Conservation (phyloP, 495 filamentous ascomycete genomes). For the Podospora anserina region DNA sequence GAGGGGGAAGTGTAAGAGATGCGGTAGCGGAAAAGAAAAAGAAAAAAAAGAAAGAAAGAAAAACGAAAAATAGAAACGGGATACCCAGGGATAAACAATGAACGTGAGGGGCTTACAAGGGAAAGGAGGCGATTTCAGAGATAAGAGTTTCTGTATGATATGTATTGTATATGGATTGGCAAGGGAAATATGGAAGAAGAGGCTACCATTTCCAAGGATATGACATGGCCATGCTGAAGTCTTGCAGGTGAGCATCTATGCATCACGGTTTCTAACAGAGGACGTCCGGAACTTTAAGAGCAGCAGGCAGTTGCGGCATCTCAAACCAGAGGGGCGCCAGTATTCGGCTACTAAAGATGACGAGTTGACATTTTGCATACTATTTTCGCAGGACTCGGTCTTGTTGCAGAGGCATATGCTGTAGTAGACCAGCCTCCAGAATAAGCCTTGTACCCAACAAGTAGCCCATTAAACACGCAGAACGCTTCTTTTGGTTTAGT, state of each 20-base stretch:
- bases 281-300: no score
- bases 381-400: no score
- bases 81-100: background rate
- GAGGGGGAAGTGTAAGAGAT: conserved; percentile 16
- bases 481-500: background rate
- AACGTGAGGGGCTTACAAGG: background rate
- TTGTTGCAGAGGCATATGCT: no score
- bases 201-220: background rate
- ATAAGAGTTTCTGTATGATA: background rate
- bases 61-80: conserved; percentile 6
- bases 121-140: background rate
- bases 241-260: background rate
- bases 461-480: background rate
- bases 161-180: background rate
- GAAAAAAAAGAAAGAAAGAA: background rate
- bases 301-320: no score
- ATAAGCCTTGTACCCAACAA: background rate
- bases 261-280: no score
- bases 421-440: background rate
- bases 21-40: background rate
- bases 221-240: background rate
- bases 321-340: no score
- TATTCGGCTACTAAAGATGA: no score
- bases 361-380: no score
- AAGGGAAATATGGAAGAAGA: background rate